Percentiles rank a stretch among this genome's conserved stretches.
Conservation (phyloP, 345 rosid species). For the Orychophragmus violaceus region DNA sequence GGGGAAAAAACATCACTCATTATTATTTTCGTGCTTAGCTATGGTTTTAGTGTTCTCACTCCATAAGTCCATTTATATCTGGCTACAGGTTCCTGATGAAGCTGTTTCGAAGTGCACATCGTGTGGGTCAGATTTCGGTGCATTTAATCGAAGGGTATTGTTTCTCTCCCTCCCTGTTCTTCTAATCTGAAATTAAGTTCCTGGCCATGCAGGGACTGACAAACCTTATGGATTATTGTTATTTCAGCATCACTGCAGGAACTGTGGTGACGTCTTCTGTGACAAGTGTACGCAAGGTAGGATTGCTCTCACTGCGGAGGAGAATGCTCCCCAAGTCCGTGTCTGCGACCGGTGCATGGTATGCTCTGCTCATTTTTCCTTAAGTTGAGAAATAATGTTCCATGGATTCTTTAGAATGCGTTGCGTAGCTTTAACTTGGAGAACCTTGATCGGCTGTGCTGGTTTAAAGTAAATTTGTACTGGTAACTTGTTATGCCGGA, state of each 20-base stretch:
- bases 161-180: background rate
- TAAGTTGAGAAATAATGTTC: background rate
- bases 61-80: background rate
- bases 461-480: background rate
- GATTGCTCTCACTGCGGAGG: slow-evolving; percentile 92
- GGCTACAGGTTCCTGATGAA: slow-evolving; percentile 81
- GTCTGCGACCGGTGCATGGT: slow-evolving; percentile 98
- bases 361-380: slow-evolving; percentile 10
- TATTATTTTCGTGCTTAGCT: background rate
- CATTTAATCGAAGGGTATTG: slow-evolving; percentile 75
- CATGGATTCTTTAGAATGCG: background rate
- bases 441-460: background rate
- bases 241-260: slow-evolving; percentile 96
- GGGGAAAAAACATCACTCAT: background rate
- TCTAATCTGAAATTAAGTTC: slow-evolving; percentile 3
- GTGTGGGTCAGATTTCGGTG: slow-evolving; percentile 84
- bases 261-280: slow-evolving; percentile 97
- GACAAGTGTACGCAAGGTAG: slow-evolving; percentile 97
- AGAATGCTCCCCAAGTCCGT: slow-evolving; percentile 87
- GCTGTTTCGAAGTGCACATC: slow-evolving; percentile 78
- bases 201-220: background rate
- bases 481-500: background rate
- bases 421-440: slow-evolving; percentile 1
- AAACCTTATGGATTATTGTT: slow-evolving; percentile 4
- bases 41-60: background rate